phyloP scores from a whole-genome alignment of 805 yeast species.

The Starmerella floris region DNA sequence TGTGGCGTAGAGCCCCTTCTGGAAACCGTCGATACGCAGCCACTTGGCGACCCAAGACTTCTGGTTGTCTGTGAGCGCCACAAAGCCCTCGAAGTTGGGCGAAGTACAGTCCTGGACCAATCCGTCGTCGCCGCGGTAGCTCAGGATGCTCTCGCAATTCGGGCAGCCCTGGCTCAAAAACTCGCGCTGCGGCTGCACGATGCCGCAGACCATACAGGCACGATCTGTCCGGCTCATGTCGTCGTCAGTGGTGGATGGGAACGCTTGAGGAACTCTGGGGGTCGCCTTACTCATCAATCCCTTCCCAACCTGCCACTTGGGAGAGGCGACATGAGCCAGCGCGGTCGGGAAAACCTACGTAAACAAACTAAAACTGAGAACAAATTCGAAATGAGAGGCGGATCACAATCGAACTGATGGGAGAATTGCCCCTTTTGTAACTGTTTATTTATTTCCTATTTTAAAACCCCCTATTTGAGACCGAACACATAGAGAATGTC shows the following conservation, averaged over 20 bases:
- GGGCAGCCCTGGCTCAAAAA: conserved; percentile 88
- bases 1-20: conserved; percentile 85
- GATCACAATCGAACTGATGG: no score
- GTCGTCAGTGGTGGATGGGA: neutral
- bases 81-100: conserved; percentile 88
- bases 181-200: conserved; percentile 62
- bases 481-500: conserved; percentile 56
- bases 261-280: no score
- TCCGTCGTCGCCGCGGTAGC: conserved; percentile 64
- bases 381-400: no score
- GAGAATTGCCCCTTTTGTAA: no score
- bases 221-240: conserved; percentile 43
- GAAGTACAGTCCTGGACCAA: conserved; percentile 85
- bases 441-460: no score
- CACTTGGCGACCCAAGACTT: conserved; percentile 94
- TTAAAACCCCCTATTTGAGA: neutral
- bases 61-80: conserved; percentile 74
- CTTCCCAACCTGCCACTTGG: no score
- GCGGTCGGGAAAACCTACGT: no score
- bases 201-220: conserved; percentile 95
- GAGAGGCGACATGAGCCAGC: no score
- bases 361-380: no score
- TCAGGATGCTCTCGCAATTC: conserved; percentile 82
- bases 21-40: conserved; percentile 80
- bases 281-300: no score